Base-by-base conservation (phyloP, 768 basidiomycete species). In the Russula emetica region DNA sequence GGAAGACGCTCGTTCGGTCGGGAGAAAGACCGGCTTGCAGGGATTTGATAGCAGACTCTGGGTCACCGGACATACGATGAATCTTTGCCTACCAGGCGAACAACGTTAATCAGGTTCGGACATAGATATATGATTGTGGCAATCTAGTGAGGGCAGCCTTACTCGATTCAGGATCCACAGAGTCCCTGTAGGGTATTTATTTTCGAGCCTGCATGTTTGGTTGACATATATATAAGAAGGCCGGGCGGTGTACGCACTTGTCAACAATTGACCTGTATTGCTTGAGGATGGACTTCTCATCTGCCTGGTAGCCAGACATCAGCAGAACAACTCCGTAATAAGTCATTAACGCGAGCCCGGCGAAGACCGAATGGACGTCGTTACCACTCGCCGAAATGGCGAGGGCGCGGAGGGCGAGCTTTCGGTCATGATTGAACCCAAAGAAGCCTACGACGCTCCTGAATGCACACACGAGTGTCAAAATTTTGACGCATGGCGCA, bases 281-380 rank as follows among this genome's bases (percentile, higher is more conserved):
- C 58, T 75, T 78, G 47, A 91, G 68, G 9, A 88, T 84, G 49
- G 82, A 80, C 45, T 76, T 76, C 70, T 87, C 87, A 64, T 93
- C 83, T 0, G 89, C 88, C 70, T 89, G 90, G 68, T 85, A 93
- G 1, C 90, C 90, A 6, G 86, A 78, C 34, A 89, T 71, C 0
- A 88, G 80, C 2, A 92, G 78, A 5, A 91, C 82, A 56, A 85
- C 80, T 30, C 90, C 87, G 58, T 88, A 78, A 70, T 91, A 92
- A 3, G 88, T 87, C 88, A 93, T 92, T 9, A 93, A 74, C 0
- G 88, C 82, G n/a, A 92, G 76, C 16, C 89, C 87, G 26, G 90
- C 80, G 71, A 92, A 92, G 13, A 88, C 83, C 8, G 84, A 77
- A 75, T 93, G 91, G 1, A 88, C 84, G 66, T 92, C 91, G 5